phyloP scores from a whole-genome alignment of 108 stramenopile genomes.

The Fragilaria crotonensis region DNA sequence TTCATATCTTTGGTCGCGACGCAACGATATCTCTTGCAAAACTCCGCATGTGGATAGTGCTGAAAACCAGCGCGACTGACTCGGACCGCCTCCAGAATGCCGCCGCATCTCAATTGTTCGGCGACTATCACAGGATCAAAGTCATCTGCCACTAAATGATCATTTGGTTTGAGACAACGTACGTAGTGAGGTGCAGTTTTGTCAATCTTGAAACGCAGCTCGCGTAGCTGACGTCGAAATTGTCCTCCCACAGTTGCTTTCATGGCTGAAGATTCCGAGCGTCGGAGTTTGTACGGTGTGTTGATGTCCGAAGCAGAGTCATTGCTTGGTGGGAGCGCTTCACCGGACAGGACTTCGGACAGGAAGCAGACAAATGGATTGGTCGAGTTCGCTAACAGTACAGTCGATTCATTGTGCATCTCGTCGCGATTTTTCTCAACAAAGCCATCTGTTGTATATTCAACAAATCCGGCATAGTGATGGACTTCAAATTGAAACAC shows the following conservation, averaged over 20 bases:
- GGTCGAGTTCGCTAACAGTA: slow-evolving; percentile 48
- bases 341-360: slow-evolving; percentile 29
- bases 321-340: too few relatives aligned
- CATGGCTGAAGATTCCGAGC: slow-evolving; percentile 63
- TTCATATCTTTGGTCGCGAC: slow-evolving; percentile 72
- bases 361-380: slow-evolving; percentile 41
- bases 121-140: slow-evolving; percentile 86
- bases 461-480: slow-evolving; percentile 88
- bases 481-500: slow-evolving; percentile 78
- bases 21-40: slow-evolving; percentile 66
- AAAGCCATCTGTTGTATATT: slow-evolving; percentile 78
- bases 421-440: slow-evolving; percentile 91
- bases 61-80: slow-evolving; percentile 95
- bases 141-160: slow-evolving; percentile 63
- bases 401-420: slow-evolving; percentile 57
- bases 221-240: slow-evolving; percentile 74
- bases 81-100: slow-evolving; percentile 94
- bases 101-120: slow-evolving; percentile 89
- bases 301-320: slow-evolving; percentile 61
- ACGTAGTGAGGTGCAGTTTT: slow-evolving; percentile 83
- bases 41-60: slow-evolving; percentile 92
- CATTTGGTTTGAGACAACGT: too few relatives aligned
- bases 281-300: slow-evolving; percentile 48
- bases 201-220: slow-evolving; percentile 80
- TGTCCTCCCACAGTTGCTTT: slow-evolving; percentile 74